Evolutionary conservation across 108 stramenopile species (phyloP), one percentile per base, ranked within the genome.

Genomic region (Stephanodiscus minutulus): DNA sequence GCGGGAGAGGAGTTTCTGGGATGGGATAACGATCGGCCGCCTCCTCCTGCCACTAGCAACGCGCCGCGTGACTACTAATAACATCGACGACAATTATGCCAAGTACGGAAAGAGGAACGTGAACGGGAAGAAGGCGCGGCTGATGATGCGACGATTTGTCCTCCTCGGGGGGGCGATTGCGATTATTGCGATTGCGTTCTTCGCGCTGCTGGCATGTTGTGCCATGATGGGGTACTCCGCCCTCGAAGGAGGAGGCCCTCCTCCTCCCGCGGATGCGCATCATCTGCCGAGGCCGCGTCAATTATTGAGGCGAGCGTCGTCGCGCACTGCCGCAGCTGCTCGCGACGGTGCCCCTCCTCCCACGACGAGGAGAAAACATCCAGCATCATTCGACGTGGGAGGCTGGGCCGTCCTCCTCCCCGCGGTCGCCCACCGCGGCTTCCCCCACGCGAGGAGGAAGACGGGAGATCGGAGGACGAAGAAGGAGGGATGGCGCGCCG

Each of bases 51-150:
- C 10, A 9, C 39, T 8, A 8, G n/a, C 39, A 39, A 11, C 39
- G 39, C 8, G 53, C 31, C n/a, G n/a, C n/a, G n/a, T n/a, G n/a
- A n/a, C n/a, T n/a, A n/a, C n/a, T 17, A 55, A 56, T 7, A 15
- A 33, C 13, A 48, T 49, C 9, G 47, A 71, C n/a, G 48, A 61
- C 1, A 61, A 71, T 25, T 61, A 61, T 37, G 70, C 70, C n/a
- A 71, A 71, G 50, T 71, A 71, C 53, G 70, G 70, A 9, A 71
- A 71, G 5, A 61, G 49, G 47, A 61, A 49, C 11, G 27, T 46
- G 1, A 52, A 24, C n/a, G 28, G 39, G 21, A 50, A 61, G 24
- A 66, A 20, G 22, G n/a, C 29, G n/a, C 59, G 35, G 21, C 18
- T n/a, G n/a, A n/a, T n/a, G n/a, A n/a, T n/a, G 9, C 35, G 35